phyloP scores from a whole-genome alignment of 331 rosid genomes.

The Quercus lobata region DNA sequence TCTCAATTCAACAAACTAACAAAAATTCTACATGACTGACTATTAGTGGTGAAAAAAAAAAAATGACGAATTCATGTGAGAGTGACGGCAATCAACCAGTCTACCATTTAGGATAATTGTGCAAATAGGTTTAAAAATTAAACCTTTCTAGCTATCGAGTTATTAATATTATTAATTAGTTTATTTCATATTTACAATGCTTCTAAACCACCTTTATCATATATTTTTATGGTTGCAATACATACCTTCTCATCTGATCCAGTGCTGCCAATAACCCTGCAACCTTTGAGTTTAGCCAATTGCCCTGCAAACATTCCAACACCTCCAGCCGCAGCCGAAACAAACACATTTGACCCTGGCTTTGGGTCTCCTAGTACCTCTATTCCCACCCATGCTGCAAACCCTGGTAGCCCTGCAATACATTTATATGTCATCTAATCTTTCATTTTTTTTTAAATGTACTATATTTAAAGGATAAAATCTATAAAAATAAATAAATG shows the following conservation, averaged over 20 bases:
- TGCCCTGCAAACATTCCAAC: constrained; percentile 64
- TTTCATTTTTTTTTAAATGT: neutral
- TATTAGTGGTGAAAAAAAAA: too few relatives aligned
- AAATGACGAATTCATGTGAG: too few relatives aligned
- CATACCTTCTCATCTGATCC: constrained; percentile 57
- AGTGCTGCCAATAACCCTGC: constrained; percentile 55
- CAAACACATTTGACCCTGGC: constrained; percentile 46
- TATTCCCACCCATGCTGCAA: constrained; percentile 66
- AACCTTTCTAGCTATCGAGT: too few relatives aligned
- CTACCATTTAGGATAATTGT: too few relatives aligned
- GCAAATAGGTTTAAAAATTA: too few relatives aligned
- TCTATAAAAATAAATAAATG: too few relatives aligned
- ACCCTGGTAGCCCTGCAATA: constrained; percentile 48
- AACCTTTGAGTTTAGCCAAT: constrained; percentile 61
- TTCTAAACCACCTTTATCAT: neutral
- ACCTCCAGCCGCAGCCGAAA: constrained; percentile 62
- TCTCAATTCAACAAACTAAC: too few relatives aligned
- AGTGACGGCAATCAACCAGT: too few relatives aligned
- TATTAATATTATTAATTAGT: too few relatives aligned
- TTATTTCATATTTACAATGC: too few relatives aligned
- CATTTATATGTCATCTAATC: neutral
- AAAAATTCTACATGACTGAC: too few relatives aligned
- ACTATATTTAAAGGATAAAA: neutral
- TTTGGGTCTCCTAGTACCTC: constrained; percentile 44
- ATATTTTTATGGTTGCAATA: neutral